Evolutionary conservation across 2,329 filamentous ascomycete species (phyloP).

Genomic region (Pseudocercospora vitis): DNA sequence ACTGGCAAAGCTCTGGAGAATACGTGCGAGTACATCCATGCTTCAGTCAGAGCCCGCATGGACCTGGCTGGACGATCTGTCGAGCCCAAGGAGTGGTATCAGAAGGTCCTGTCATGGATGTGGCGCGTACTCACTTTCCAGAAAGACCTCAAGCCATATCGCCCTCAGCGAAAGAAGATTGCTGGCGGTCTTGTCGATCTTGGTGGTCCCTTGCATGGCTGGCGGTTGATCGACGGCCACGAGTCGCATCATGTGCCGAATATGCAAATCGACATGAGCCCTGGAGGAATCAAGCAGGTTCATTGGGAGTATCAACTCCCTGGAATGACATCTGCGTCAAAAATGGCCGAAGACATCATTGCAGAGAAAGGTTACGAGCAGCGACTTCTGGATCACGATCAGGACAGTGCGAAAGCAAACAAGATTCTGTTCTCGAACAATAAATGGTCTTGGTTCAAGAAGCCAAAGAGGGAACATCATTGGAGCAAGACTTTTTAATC

Average conservation of each 20-base stretch:
- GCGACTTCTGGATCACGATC: slow-evolving; percentile 24
- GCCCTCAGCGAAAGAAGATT: slow-evolving; percentile 27
- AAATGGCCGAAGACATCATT: slow-evolving; percentile 32
- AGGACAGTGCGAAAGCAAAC: slow-evolving; percentile 16
- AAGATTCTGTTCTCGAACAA: slow-evolving; percentile 24
- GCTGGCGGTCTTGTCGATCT: slow-evolving; percentile 13
- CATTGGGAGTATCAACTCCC: slow-evolving; percentile 32
- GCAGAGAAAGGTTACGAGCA: slow-evolving; percentile 27
- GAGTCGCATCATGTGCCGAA: slow-evolving; percentile 25
- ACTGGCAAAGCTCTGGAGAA: slow-evolving; percentile 29
- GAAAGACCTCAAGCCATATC: slow-evolving; percentile 22
- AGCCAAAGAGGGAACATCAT: slow-evolving; percentile 16
- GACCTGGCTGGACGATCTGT: slow-evolving; percentile 35
- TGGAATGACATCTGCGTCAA: slow-evolving; percentile 2
- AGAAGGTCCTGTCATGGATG: slow-evolving; percentile 20
- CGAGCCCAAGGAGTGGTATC: slow-evolving; percentile 30
- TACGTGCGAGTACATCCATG: slow-evolving; percentile 40
- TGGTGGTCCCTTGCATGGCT: slow-evolving; percentile 34
- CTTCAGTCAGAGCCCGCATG: slow-evolving; percentile 38
- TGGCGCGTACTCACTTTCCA: slow-evolving; percentile 26
- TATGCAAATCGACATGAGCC: slow-evolving; percentile 27
- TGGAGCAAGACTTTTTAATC: slow-evolving; percentile 24
- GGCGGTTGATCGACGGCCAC: slow-evolving; percentile 37
- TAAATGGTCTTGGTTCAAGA: slow-evolving; percentile 25
- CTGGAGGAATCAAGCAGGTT: slow-evolving; percentile 24